These are phyloP conservation scores for Diaporthe vaccinii DNA, from an alignment of 2,329 filamentous ascomycete species.

Conservation along the genomic window DNA sequence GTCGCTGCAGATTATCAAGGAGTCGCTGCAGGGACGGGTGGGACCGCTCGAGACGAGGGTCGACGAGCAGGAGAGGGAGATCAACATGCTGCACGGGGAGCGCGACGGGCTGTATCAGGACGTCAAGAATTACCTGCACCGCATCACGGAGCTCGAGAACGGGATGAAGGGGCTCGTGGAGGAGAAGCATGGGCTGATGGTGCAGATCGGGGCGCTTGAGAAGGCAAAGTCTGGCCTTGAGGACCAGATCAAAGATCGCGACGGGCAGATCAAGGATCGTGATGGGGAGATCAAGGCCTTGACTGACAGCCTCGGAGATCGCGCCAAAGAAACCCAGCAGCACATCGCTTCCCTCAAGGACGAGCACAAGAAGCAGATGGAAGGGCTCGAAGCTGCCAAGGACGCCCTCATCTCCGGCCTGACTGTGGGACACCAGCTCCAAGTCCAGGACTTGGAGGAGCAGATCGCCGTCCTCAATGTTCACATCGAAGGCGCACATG, in stretches of 20 bases:
- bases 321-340: slow-evolving; percentile 33
- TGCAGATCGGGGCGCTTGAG: slow-evolving; percentile 42
- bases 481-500: slow-evolving; percentile 39
- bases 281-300: slow-evolving; percentile 32
- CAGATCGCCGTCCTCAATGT: slow-evolving; percentile 37
- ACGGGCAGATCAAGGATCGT: slow-evolving; percentile 32
- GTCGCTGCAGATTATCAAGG: slow-evolving; percentile 44
- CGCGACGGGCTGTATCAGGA: slow-evolving; percentile 38
- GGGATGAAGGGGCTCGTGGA: slow-evolving; percentile 40
- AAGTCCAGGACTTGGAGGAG: slow-evolving; percentile 35
- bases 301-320: slow-evolving; percentile 28
- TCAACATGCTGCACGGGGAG: slow-evolving; percentile 27
- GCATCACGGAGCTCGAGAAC: slow-evolving; percentile 43
- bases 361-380: slow-evolving; percentile 35
- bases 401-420: slow-evolving; percentile 25
- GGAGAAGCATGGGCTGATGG: slow-evolving; percentile 37
- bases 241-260: slow-evolving; percentile 18
- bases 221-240: slow-evolving; percentile 28
- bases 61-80: slow-evolving; percentile 40
- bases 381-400: slow-evolving; percentile 32
- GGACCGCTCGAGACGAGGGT: slow-evolving; percentile 43
- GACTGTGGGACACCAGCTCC: slow-evolving; percentile 25
- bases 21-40: slow-evolving; percentile 38
- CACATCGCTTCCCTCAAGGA: slow-evolving; percentile 36
- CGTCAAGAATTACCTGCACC: slow-evolving; percentile 37